phyloP scores from a whole-genome alignment of 2,329 filamentous ascomycete genomes.

The Xylariaceae sp. region DNA sequence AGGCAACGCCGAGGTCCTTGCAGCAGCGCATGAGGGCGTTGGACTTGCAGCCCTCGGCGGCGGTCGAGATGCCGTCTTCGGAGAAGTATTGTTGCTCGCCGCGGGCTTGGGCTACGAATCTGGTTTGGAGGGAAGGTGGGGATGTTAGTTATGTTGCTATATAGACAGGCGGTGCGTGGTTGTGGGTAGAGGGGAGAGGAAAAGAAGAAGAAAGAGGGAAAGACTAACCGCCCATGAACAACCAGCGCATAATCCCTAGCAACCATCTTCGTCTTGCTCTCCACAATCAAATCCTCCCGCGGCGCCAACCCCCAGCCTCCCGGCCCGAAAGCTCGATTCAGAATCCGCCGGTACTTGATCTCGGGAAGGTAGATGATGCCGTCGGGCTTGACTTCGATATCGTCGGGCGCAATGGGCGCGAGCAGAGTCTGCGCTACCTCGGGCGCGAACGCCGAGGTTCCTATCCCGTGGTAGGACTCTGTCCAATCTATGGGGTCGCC shows the following conservation, averaged over 20 bases:
- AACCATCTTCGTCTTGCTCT: conserved; percentile 71
- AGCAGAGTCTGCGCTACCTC: conserved; percentile 68
- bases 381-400: conserved; percentile 97
- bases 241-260: conserved; percentile 93
- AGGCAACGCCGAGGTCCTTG: conserved; percentile 93
- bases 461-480: conserved; percentile 76
- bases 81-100: conserved; percentile 94
- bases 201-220: conserved; percentile 1
- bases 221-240: conserved; percentile 73
- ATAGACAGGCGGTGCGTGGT: background rate
- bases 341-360: conserved; percentile 91
- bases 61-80: conserved; percentile 84
- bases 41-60: conserved; percentile 94
- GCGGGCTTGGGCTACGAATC: conserved; percentile 85
- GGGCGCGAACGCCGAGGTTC: conserved; percentile 63
- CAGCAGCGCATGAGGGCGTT: conserved; percentile 98
- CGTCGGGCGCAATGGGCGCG: conserved; percentile 61
- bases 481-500: conserved; percentile 64
- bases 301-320: conserved; percentile 95
- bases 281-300: conserved; percentile 77
- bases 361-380: conserved; percentile 94
- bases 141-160: conserved; percentile 7
- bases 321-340: conserved; percentile 89
- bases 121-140: conserved; percentile 34
- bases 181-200: background rate